These are phyloP conservation scores for Alternaria consortialis DNA, from an alignment of 2,329 filamentous ascomycete species.

Conservation along the genomic window DNA sequence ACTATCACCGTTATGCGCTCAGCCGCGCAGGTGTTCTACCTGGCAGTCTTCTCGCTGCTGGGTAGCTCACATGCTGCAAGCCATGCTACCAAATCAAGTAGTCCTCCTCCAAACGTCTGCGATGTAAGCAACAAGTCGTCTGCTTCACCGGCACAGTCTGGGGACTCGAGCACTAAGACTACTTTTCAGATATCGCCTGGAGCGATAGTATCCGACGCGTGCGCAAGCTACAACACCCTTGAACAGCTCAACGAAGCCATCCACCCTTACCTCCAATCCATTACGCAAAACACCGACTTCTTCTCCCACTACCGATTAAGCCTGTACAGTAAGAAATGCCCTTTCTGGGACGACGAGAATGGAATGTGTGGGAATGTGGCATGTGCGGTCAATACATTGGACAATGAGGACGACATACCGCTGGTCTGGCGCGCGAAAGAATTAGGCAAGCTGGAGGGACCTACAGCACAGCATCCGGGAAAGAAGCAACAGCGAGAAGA, in stretches of 20 bases:
- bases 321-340: slow-evolving; percentile 91
- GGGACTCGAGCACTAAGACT: slow-evolving; percentile 47
- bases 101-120: slow-evolving; percentile 60
- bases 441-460: slow-evolving; percentile 89
- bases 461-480: slow-evolving; percentile 87
- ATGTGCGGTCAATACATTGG: slow-evolving; percentile 92
- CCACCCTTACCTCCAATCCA: slow-evolving; percentile 77
- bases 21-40: slow-evolving; percentile 66
- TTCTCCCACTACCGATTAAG: slow-evolving; percentile 98
- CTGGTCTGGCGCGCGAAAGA: slow-evolving; percentile 90
- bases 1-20: slow-evolving; percentile 57
- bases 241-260: slow-evolving; percentile 82
- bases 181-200: slow-evolving; percentile 79
- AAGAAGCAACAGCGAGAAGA: slow-evolving; percentile 76
- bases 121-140: slow-evolving; percentile 59
- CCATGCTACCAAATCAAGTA: slow-evolving; percentile 47
- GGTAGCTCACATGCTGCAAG: slow-evolving; percentile 56
- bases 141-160: slow-evolving; percentile 25
- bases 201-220: slow-evolving; percentile 91
- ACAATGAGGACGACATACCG: slow-evolving; percentile 94
- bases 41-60: slow-evolving; percentile 69
- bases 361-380: slow-evolving; percentile 97
- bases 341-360: slow-evolving; percentile 93
- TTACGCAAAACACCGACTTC: slow-evolving; percentile 91
- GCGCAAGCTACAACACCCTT: slow-evolving; percentile 90